Conservation (phyloP, 202 grass and related monocot genomes). For the Dendrocalamus latiflorus region DNA sequence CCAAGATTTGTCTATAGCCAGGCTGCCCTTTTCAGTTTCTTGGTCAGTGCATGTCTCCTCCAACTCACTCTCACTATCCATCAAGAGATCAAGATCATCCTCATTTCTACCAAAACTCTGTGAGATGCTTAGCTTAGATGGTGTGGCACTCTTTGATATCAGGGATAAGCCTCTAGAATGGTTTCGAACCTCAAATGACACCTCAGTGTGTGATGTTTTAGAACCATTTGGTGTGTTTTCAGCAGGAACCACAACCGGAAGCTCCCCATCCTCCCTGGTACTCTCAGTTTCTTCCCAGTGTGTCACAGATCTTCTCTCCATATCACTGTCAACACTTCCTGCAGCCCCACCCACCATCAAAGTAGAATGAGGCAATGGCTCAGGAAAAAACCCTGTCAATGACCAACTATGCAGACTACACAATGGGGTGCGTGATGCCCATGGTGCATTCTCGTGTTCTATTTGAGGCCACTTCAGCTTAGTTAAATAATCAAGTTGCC, state of each 20-base stretch:
- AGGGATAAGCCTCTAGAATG: conserved; percentile 82
- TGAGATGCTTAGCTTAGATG: conserved; percentile 55
- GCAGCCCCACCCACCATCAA: conserved; percentile 41
- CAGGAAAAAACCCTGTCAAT: conserved; percentile 42
- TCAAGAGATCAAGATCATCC: conserved; percentile 64
- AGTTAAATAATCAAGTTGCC: conserved; percentile 78
- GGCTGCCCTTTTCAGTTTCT: conserved; percentile 39
- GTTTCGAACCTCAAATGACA: conserved; percentile 47
- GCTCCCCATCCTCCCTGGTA: conserved; percentile 79
- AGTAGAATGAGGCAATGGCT: conserved; percentile 37
- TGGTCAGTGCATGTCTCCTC: conserved; percentile 46
- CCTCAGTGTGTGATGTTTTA: conserved; percentile 15
- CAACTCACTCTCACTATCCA: conserved; percentile 72
- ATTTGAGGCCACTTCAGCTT: conserved; percentile 89
- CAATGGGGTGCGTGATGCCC: conserved; percentile 60
- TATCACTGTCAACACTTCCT: conserved; percentile 57
- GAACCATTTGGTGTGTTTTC: conserved; percentile 33
- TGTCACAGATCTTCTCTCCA: conserved; percentile 69
- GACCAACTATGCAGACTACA: conserved; percentile 77
- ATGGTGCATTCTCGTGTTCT: conserved; percentile 69
- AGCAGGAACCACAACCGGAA: conserved; percentile 39
- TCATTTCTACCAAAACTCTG: conserved; percentile 56
- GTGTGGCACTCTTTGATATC: conserved; percentile 74
- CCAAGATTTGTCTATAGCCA: conserved; percentile 46
- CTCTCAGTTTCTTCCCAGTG: conserved; percentile 79